Evolutionary conservation across 768 basidiomycete genomes (phyloP).

Genomic region (Podaxis sp.): DNA sequence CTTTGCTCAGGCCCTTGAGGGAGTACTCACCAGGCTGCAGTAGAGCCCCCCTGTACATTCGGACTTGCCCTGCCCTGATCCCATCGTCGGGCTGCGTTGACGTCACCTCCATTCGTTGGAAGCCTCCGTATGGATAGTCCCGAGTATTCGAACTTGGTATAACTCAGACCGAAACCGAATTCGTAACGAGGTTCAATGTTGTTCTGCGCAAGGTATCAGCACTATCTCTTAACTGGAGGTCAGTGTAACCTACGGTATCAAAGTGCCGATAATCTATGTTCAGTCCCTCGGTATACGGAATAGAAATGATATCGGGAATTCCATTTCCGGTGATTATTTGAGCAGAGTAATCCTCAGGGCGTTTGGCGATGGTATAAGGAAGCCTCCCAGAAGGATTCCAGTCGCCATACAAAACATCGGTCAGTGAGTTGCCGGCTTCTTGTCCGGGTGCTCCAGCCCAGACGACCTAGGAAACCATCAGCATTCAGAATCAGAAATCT

Average conservation of each 20-base stretch:
- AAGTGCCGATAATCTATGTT: constrained; percentile 74
- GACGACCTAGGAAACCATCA: constrained; percentile 34
- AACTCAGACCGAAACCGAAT: constrained; percentile 89
- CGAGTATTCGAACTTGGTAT: constrained; percentile 77
- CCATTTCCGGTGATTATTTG: constrained; percentile 38
- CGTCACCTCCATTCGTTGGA: constrained; percentile 30
- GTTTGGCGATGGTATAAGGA: constrained; percentile 75
- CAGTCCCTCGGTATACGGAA: constrained; percentile 43
- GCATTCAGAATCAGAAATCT: constrained; percentile 14
- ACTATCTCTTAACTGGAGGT: not conserved
- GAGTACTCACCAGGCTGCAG: constrained; percentile 52
- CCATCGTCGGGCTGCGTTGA: constrained; percentile 47
- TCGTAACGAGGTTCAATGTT: constrained; percentile 80
- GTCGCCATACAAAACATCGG: constrained; percentile 67
- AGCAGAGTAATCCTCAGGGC: constrained; percentile 54
- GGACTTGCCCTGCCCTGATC: constrained; percentile 55
- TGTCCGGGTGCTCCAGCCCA: constrained; percentile 72
- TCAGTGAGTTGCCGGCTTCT: constrained; percentile 69
- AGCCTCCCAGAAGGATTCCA: constrained; percentile 69
- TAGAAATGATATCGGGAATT: constrained; percentile 38
- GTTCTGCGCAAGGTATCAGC: constrained; percentile 33
- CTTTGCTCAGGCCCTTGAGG: not conserved
- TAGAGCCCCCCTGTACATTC: constrained; percentile 53
- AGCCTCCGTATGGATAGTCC: constrained; percentile 49
- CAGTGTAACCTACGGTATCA: constrained; percentile 50